Conservation (phyloP, 1,284 basidiomycete species). For the Trichosporon asahii region DNA sequence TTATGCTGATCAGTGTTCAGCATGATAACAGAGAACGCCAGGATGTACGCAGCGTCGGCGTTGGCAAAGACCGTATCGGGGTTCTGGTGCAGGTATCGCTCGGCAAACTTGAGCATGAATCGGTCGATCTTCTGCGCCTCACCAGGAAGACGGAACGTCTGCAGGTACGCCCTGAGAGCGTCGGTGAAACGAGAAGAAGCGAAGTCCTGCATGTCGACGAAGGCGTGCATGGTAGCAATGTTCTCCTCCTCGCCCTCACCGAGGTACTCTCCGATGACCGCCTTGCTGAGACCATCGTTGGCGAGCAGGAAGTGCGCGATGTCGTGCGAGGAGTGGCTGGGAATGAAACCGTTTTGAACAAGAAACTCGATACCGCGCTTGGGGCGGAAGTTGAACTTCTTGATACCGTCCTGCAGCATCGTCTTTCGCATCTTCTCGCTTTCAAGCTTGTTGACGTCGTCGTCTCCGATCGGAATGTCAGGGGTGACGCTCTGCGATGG, state of each 20-base stretch:
- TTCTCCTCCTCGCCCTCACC: conserved; percentile 89
- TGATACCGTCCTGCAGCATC: conserved; percentile 88
- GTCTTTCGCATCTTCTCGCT: conserved; percentile 97
- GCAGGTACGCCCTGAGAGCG: conserved; percentile 79
- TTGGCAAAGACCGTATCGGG: conserved; percentile 72
- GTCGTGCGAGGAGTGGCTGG: conserved; percentile 68
- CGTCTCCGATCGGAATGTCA: conserved; percentile 58
- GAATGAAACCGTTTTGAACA: conserved; percentile 83
- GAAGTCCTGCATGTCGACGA: conserved; percentile 87
- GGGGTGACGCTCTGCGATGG: conserved; percentile 60
- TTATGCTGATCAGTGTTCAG: conserved; percentile 95
- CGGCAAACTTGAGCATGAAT: conserved; percentile 98
- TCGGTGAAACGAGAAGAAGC: conserved; percentile 75
- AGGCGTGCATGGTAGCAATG: conserved; percentile 90
- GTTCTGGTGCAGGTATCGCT: conserved; percentile 86
- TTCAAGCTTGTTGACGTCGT: conserved; percentile 92
- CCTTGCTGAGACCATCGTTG: conserved; percentile 91
- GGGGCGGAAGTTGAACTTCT: conserved; percentile 98
- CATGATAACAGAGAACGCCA: conserved; percentile 90
- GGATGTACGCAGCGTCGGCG: conserved; percentile 82
- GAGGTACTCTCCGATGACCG: conserved; percentile 95
- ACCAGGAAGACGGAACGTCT: conserved; percentile 90
- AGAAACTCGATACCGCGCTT: conserved; percentile 91
- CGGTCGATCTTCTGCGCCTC: conserved; percentile 97
- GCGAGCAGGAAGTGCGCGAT: conserved; percentile 82